A percentile compares a stretch with the other conserved stretches of the same genome.
Evolutionary conservation across 2,329 filamentous ascomycete genomes (phyloP).

Genomic region (Aspergillus persii): DNA sequence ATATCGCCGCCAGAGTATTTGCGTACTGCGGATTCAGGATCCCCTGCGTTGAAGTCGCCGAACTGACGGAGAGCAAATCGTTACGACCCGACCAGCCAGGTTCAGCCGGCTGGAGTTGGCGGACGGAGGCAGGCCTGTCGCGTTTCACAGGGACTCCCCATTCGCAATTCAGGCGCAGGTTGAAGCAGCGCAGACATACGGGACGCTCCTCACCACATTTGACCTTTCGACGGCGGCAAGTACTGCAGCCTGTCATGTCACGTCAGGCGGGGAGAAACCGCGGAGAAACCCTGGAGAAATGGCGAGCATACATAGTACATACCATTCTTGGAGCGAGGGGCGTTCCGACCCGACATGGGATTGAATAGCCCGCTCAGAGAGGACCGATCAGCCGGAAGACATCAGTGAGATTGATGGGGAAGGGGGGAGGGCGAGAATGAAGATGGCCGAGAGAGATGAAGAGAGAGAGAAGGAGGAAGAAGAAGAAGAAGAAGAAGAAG

Average conservation of each 20-base stretch:
- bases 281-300: not conserved
- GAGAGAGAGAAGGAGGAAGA: not conserved
- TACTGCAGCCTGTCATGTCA: slow-evolving; percentile 33
- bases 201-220: slow-evolving; percentile 37
- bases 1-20: slow-evolving; percentile 8
- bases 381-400: slow-evolving; percentile 9
- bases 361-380: slow-evolving; percentile 11
- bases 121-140: slow-evolving; percentile 20
- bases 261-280: not conserved
- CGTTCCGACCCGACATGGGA: slow-evolving; percentile 37
- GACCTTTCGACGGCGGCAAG: slow-evolving; percentile 38
- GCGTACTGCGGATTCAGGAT: slow-evolving; percentile 3
- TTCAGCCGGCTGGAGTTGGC: slow-evolving; percentile 27
- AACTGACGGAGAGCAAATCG: not conserved
- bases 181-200: slow-evolving; percentile 32
- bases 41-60: slow-evolving; percentile 4
- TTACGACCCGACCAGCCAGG: slow-evolving; percentile 4
- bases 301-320: not conserved
- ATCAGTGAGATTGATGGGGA: slow-evolving; percentile 5
- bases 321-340: slow-evolving; percentile 42
- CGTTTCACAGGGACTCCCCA: slow-evolving; percentile 34
- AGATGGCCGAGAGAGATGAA: not conserved
- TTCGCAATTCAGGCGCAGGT: slow-evolving; percentile 32
- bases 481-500: not conserved
- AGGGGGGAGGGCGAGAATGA: not conserved